Conservation (phyloP, 352 stramenopile genomes). For the Pythium utonaiense region DNA sequence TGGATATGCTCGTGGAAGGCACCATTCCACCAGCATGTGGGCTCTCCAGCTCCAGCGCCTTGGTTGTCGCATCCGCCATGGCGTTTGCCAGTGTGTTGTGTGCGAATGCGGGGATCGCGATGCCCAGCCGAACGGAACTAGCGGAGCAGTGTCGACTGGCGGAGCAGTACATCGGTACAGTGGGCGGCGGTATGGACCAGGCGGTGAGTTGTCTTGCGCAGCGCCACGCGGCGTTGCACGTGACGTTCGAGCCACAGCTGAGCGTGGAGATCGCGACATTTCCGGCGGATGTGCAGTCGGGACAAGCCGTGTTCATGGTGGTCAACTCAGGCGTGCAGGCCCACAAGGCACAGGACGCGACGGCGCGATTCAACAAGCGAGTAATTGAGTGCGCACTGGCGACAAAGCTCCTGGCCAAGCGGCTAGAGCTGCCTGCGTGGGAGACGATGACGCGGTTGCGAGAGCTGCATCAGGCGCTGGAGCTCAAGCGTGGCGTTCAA, state of each 20-base stretch:
- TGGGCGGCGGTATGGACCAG: slow-evolving; percentile 87
- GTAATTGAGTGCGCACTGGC: slow-evolving; percentile 76
- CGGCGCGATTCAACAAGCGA: slow-evolving; percentile 69
- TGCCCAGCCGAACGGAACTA: slow-evolving; percentile 35
- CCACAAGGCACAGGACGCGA: slow-evolving; percentile 72
- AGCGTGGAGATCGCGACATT: slow-evolving; percentile 27
- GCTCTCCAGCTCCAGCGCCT: slow-evolving; percentile 74
- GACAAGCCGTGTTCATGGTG: slow-evolving; percentile 62
- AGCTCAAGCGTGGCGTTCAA: background rate
- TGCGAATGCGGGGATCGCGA: background rate
- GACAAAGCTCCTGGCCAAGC: slow-evolving; percentile 62
- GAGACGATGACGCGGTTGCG: slow-evolving; percentile 42
- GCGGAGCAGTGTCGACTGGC: slow-evolving; percentile 49
- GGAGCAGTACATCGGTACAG: slow-evolving; percentile 68
- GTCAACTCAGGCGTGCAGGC: slow-evolving; percentile 64
- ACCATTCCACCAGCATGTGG: slow-evolving; percentile 62
- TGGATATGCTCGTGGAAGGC: slow-evolving; percentile 50
- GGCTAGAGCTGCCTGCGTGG: slow-evolving; percentile 33
- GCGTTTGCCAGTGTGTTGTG: slow-evolving; percentile 25
- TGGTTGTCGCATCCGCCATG: slow-evolving; percentile 69
- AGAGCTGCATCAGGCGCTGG: slow-evolving; percentile 37
- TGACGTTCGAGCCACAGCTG: slow-evolving; percentile 54
- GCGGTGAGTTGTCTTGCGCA: slow-evolving; percentile 53
- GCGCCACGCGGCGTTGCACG: slow-evolving; percentile 42
- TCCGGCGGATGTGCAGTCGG: slow-evolving; percentile 13